phyloP scores from a whole-genome alignment of 2,329 filamentous ascomycete species.

The Magnaporthiopsis incrustans region DNA sequence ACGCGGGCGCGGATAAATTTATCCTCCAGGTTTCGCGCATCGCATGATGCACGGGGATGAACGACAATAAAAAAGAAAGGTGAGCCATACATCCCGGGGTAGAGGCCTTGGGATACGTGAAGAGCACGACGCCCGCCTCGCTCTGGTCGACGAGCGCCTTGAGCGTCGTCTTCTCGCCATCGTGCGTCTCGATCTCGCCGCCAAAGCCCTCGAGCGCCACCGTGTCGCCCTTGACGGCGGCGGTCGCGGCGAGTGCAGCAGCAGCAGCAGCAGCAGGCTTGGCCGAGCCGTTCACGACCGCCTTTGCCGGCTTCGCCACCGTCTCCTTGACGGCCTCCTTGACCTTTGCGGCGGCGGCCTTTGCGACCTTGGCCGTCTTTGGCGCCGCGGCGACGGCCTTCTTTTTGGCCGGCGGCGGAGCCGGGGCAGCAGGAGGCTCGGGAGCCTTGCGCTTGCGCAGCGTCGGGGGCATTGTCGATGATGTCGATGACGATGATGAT shows the following conservation, averaged over 20 bases:
- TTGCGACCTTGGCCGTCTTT: conserved; percentile 17
- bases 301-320: conserved; percentile 14
- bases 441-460: conserved; percentile 55
- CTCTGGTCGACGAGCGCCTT: conserved; percentile 76
- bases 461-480: conserved; percentile 42
- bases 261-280: conserved; percentile 21
- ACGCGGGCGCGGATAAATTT: background rate
- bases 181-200: conserved; percentile 74
- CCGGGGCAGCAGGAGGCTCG: conserved; percentile 22
- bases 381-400: conserved; percentile 8
- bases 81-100: conserved; percentile 72
- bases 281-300: conserved; percentile 13
- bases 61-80: conserved; percentile 1
- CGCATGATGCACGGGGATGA: too few relatives aligned
- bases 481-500: background rate
- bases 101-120: conserved; percentile 92
- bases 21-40: too few relatives aligned
- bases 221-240: conserved; percentile 41
- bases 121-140: conserved; percentile 79
- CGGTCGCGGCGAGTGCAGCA: conserved; percentile 19
- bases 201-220: conserved; percentile 53
- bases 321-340: conserved; percentile 13
- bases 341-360: conserved; percentile 19
- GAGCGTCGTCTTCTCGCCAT: conserved; percentile 71
- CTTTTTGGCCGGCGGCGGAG: conserved; percentile 40